These are phyloP conservation scores for Cryptococcus sp. DNA, from an alignment of 1,284 basidiomycete genomes.

Conservation along the genomic window DNA sequence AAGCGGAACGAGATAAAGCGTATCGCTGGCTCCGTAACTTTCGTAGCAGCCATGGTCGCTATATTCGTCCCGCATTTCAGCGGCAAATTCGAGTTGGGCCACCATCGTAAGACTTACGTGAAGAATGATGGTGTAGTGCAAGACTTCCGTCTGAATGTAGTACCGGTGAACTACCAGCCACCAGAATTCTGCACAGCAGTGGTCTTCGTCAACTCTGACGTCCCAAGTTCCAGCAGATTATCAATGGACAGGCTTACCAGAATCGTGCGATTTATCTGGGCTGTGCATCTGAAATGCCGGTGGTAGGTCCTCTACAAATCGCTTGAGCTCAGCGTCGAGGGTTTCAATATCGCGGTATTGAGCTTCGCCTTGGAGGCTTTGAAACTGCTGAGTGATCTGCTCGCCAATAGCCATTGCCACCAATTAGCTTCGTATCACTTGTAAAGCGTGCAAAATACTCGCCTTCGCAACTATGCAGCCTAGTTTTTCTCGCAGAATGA, in stretches of 20 bases:
- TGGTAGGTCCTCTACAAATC: slow-evolving; percentile 72
- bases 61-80: not conserved
- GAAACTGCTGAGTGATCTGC: slow-evolving; percentile 83
- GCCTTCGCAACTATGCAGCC: slow-evolving; percentile 76
- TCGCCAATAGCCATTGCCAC: not conserved
- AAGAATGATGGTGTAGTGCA: slow-evolving; percentile 48
- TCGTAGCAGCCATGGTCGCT: slow-evolving; percentile 51
- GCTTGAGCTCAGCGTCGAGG: slow-evolving; percentile 79
- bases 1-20: slow-evolving; percentile 39
- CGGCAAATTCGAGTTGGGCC: not conserved
- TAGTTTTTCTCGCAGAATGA: slow-evolving; percentile 81
- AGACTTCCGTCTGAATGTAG: slow-evolving; percentile 51
- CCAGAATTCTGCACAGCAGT: slow-evolving; percentile 27
- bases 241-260: slow-evolving; percentile 26
- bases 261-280: slow-evolving; percentile 39
- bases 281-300: slow-evolving; percentile 51
- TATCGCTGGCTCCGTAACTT: slow-evolving; percentile 40
- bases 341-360: slow-evolving; percentile 79
- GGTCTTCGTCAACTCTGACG: slow-evolving; percentile 2
- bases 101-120: slow-evolving; percentile 32
- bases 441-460: not conserved
- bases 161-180: slow-evolving; percentile 48
- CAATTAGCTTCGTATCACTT: not conserved
- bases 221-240: not conserved
- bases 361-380: slow-evolving; percentile 72